Conservation (phyloP, 2,329 filamentous ascomycete species). For the Penicillium palitans region DNA sequence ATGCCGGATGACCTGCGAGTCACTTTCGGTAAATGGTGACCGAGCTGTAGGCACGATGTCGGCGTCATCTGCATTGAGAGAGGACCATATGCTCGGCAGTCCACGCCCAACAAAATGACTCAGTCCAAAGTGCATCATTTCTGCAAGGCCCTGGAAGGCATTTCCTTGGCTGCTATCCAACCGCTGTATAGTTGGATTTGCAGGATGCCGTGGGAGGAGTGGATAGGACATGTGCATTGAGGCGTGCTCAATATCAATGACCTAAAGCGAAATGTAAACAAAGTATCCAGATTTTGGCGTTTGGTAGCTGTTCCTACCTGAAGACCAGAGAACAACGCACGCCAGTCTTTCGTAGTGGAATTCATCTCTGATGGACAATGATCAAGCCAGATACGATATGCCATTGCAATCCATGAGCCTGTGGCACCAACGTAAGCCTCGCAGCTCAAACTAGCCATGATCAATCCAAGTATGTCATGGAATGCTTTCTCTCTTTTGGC, state of each 20-base stretch:
- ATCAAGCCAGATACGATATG: constrained; percentile 32
- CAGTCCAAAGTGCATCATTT: constrained; percentile 35
- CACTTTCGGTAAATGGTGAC: constrained; percentile 28
- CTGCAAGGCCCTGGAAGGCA: constrained; percentile 29
- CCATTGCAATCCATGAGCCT: constrained; percentile 33
- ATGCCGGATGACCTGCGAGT: constrained; percentile 30
- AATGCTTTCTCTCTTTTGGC: constrained; percentile 19
- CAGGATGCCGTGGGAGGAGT: constrained; percentile 28
- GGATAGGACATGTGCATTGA: constrained; percentile 36
- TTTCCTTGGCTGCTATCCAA: constrained; percentile 24
- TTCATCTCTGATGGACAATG: constrained; percentile 21
- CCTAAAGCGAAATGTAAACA: constrained; percentile 13
- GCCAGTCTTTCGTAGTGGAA: constrained; percentile 23
- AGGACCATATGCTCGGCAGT: constrained; percentile 32
- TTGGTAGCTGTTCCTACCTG: constrained; percentile 20
- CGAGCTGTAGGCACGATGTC: constrained; percentile 12
- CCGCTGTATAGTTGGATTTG: constrained; percentile 20
- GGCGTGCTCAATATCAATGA: constrained; percentile 34
- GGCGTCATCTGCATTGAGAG: constrained; percentile 23
- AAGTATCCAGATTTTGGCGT: neutral
- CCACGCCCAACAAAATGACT: constrained; percentile 34
- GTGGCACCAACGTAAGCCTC: constrained; percentile 31
- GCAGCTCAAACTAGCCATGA: constrained; percentile 35
- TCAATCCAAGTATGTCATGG: constrained; percentile 31
- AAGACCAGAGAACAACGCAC: constrained; percentile 29